phyloP scores from a whole-genome alignment of 495 filamentous ascomycete species.

The Podospora pseudopauciseta region DNA sequence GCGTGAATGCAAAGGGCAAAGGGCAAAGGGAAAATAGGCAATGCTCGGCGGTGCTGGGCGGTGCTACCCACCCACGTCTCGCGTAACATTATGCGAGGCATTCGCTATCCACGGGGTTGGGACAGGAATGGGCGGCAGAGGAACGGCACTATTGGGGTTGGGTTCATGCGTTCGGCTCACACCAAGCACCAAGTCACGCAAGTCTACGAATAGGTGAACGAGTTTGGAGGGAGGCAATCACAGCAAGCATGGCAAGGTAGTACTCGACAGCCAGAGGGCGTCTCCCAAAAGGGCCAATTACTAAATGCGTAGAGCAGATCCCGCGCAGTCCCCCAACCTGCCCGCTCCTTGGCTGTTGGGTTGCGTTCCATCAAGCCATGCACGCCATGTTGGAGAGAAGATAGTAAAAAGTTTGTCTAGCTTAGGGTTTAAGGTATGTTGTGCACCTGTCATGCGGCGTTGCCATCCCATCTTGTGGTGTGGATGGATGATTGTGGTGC shows the following conservation, averaged over 20 bases:
- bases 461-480: background rate
- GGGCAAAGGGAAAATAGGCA: too few relatives aligned
- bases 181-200: conserved; percentile 4
- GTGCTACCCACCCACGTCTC: conserved; percentile 4
- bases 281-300: background rate
- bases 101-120: conserved; percentile 9
- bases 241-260: conserved; percentile 4
- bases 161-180: background rate
- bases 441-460: background rate
- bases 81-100: conserved; percentile 2
- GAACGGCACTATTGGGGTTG: conserved; percentile 6
- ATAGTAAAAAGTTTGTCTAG: background rate
- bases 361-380: background rate
- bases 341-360: background rate
- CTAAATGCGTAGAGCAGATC: conserved; percentile 3
- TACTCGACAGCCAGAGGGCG: conserved; percentile 6
- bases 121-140: conserved; percentile 4
- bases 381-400: background rate
- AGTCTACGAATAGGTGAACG: background rate
- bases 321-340: background rate
- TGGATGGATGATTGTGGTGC: background rate
- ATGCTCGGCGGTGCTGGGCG: background rate
- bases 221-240: background rate
- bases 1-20: background rate
- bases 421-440: background rate